These are phyloP conservation scores for Fulvia fulva DNA, from an alignment of 2,329 filamentous ascomycete genomes.

Conservation along the genomic window DNA sequence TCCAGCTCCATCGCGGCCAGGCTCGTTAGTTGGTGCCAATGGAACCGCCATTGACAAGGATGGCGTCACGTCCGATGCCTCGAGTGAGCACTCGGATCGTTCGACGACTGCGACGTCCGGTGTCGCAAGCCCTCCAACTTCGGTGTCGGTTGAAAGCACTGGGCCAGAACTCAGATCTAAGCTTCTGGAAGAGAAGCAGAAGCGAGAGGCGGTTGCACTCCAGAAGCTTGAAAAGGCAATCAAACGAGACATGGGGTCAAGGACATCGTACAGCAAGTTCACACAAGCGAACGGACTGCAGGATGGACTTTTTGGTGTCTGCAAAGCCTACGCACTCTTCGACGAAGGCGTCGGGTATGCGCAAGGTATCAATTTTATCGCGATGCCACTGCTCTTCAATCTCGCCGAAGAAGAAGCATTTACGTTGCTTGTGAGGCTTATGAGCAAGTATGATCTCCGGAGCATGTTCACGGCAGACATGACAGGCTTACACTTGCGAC, in stretches of 20 bases:
- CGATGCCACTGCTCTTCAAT: constrained; percentile 95
- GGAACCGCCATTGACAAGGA: constrained; percentile 50
- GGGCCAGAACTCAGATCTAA: constrained; percentile 59
- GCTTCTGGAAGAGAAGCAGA: constrained; percentile 66
- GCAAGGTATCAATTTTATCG: constrained; percentile 97
- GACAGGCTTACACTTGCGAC: constrained; percentile 86
- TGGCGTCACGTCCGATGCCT: constrained; percentile 71
- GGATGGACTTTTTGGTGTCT: constrained; percentile 89
- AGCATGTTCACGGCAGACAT: constrained; percentile 95
- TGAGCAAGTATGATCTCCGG: constrained; percentile 93
- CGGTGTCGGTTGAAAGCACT: constrained; percentile 21
- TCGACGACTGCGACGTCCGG: constrained; percentile 57
- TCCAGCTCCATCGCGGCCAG: constrained; percentile 17
- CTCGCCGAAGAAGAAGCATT: constrained; percentile 98
- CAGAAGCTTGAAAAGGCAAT: constrained; percentile 88
- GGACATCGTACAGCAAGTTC: constrained; percentile 96
- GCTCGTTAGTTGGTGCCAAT: constrained; percentile 45
- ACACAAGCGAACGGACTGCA: constrained; percentile 86
- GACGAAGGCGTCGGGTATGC: constrained; percentile 94
- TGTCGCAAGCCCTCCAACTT: constrained; percentile 33
- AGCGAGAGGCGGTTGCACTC: constrained; percentile 68
- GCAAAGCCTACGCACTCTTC: constrained; percentile 94
- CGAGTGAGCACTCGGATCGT: constrained; percentile 75
- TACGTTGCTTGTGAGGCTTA: constrained; percentile 83
- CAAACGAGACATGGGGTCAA: constrained; percentile 80